These are phyloP conservation scores for Boletus barrowsii DNA, from an alignment of 768 basidiomycete genomes.

Conservation along the genomic window DNA sequence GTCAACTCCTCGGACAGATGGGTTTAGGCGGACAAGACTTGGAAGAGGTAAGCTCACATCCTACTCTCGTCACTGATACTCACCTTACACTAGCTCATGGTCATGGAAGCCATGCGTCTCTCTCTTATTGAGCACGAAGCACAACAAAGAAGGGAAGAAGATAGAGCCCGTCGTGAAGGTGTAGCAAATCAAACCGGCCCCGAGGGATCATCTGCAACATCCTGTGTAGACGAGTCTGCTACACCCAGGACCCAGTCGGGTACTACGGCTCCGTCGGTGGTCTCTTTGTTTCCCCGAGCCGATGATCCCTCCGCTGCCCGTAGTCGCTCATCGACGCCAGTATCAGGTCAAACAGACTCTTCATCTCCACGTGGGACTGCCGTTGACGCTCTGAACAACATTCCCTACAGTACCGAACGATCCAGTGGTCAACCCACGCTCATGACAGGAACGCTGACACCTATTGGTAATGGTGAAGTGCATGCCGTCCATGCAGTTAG, in stretches of 20 bases:
- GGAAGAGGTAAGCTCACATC: slow-evolving; percentile 68
- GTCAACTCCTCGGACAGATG: slow-evolving; percentile 58
- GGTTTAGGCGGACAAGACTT: slow-evolving; percentile 83
- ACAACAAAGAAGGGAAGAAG: slow-evolving; percentile 76
- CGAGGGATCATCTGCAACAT: slow-evolving; percentile 14
- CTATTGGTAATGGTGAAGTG: slow-evolving; percentile 10
- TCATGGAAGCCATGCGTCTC: slow-evolving; percentile 98
- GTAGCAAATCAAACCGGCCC: slow-evolving; percentile 36
- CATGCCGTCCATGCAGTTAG: slow-evolving; percentile 5
- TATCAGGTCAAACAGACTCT: slow-evolving; percentile 35
- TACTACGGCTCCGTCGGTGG: slow-evolving; percentile 2
- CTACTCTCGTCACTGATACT: slow-evolving; percentile 26
- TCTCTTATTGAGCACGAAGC: slow-evolving; percentile 94
- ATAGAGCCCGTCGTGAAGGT: slow-evolving; percentile 55
- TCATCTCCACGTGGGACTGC: slow-evolving; percentile 25
- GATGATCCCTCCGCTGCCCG: slow-evolving; percentile 13
- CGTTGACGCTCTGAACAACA: slow-evolving; percentile 28
- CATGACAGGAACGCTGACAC: slow-evolving; percentile 12
- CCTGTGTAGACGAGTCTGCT: slow-evolving; percentile 4
- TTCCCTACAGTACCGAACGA: slow-evolving; percentile 28
- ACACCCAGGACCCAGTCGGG: slow-evolving; percentile 1
- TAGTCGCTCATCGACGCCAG: slow-evolving; percentile 31
- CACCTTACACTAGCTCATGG: slow-evolving; percentile 68
- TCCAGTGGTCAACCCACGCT: slow-evolving; percentile 13
- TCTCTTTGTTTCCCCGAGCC: neutral